These are phyloP conservation scores for Suillus paluster DNA, from an alignment of 768 basidiomycete genomes.

Conservation along the genomic window DNA sequence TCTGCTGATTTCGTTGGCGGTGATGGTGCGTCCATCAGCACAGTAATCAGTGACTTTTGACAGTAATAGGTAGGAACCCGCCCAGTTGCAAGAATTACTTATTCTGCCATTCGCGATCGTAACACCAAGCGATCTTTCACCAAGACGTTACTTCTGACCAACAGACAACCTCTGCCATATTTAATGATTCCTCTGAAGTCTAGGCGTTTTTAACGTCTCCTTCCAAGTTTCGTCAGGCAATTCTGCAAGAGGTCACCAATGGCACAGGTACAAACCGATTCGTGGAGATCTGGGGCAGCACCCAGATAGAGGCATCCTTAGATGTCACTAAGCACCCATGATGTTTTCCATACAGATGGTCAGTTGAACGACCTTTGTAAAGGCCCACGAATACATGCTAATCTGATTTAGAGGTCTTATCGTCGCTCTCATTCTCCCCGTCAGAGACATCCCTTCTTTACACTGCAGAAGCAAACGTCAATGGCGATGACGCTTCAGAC, in stretches of 20 bases:
- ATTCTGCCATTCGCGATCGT: constrained; percentile 52
- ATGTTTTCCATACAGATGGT: no score
- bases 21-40: constrained; percentile 44
- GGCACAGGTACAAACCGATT: constrained; percentile 45
- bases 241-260: constrained; percentile 44
- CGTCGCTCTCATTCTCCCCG: no score
- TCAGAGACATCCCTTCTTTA: constrained; percentile 59
- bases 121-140: constrained; percentile 51
- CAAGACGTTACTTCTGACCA: constrained; percentile 33
- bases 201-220: constrained; percentile 48
- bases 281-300: constrained; percentile 62
- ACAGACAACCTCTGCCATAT: constrained; percentile 14
- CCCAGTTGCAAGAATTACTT: constrained; percentile 48
- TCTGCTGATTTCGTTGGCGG: background rate
- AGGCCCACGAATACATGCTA: background rate
- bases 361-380: background rate
- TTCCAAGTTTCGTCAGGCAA: no score
- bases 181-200: constrained; percentile 37
- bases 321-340: constrained; percentile 65
- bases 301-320: constrained; percentile 46
- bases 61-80: no score
- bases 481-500: constrained; percentile 20
- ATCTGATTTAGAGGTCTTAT: constrained; percentile 48
- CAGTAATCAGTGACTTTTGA: constrained; percentile 12
- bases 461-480: constrained; percentile 56